Base-by-base conservation (phyloP, 225 moss, liverwort and hornwort species). In the Antitrichia curtipendula region DNA sequence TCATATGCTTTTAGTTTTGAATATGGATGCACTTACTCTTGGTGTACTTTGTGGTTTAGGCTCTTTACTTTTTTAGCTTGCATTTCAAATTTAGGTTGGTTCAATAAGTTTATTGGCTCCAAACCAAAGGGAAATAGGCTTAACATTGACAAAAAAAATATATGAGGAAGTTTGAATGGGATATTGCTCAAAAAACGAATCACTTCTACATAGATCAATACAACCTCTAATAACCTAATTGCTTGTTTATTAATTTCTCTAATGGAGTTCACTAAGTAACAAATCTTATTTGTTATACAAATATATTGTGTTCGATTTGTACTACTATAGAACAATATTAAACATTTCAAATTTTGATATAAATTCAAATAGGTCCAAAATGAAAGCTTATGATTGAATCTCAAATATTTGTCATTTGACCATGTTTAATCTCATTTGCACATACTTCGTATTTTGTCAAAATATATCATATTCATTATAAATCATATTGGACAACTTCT, bases 401-500 rank as follows among this genome's bases (percentile, higher is more conserved):
- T 29, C 47, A 19, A 73, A 28, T 45, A 72, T 43, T 70, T 43
- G 9, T 28, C 16, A 45, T 19, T 27, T 65, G 5, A 70, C 8
- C 8, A 41, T 27, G 4, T 31, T 47, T 74, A 19, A 45, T 72
- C 17, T 72, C 72, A 72, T 27, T 28, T 71, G 9, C 4, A 70
- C 3, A 41, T 41, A 41, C 14, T 8, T 41, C 12, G 0, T 10
- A 16, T 28, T 27, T 10, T 0, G 0, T 17, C 18, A 5, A 29
- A 45, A 47, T 17, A 17, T 17, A 29, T 11, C 29, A 47, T n/a
- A n/a, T n/a, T 73, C 9, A 45, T 43, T 20, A 6, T 7, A 66
- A 6, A 4, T 16, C 20, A 38, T 7, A 68, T 38, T 18, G 12
- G 7, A 31, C 19, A 18, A 45, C 15, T 31, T 15, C 23, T 61